Evolutionary conservation across 2,329 filamentous ascomycete species (phyloP).

Genomic region (Colletotrichum gigasporum): DNA sequence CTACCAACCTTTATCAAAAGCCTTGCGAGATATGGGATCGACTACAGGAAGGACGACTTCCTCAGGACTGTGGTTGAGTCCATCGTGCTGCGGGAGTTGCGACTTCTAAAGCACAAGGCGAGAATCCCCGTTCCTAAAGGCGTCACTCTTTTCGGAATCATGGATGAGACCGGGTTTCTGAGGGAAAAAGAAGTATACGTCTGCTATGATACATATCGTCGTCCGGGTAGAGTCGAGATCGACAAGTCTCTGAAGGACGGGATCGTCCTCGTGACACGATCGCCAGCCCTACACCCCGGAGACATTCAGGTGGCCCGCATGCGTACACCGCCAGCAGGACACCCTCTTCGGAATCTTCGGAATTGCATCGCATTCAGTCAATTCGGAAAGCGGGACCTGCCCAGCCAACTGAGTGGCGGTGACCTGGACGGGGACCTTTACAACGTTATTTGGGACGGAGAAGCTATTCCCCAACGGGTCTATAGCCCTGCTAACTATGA

Average conservation of each 20-base stretch:
- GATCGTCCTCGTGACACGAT: constrained; percentile 75
- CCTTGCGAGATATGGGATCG: constrained; percentile 65
- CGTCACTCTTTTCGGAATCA: constrained; percentile 81
- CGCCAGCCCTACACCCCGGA: constrained; percentile 82
- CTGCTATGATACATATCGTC: constrained; percentile 47
- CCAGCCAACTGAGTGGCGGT: constrained; percentile 81
- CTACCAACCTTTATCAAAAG: constrained; percentile 70
- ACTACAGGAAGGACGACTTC: constrained; percentile 75
- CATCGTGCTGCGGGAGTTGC: constrained; percentile 74
- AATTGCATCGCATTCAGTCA: constrained; percentile 86
- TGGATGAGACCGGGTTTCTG: constrained; percentile 81
- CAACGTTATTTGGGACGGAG: constrained; percentile 78
- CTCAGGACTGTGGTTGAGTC: constrained; percentile 77
- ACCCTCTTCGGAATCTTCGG: constrained; percentile 67
- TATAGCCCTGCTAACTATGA: constrained; percentile 77
- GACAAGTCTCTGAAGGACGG: constrained; percentile 45
- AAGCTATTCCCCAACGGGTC: constrained; percentile 51
- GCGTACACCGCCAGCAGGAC: constrained; percentile 66
- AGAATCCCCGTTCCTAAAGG: constrained; percentile 77
- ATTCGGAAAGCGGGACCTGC: constrained; percentile 75
- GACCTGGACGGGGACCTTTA: constrained; percentile 88
- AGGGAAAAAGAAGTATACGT: constrained; percentile 75
- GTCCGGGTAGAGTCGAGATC: constrained; percentile 32
- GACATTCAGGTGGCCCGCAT: constrained; percentile 77
- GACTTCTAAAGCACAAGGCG: constrained; percentile 80